A percentile compares a stretch with the other conserved stretches of the same genome.
Evolutionary conservation across 2,329 filamentous ascomycete species (phyloP).

Genomic region (Arachnopeziza araneosa): DNA sequence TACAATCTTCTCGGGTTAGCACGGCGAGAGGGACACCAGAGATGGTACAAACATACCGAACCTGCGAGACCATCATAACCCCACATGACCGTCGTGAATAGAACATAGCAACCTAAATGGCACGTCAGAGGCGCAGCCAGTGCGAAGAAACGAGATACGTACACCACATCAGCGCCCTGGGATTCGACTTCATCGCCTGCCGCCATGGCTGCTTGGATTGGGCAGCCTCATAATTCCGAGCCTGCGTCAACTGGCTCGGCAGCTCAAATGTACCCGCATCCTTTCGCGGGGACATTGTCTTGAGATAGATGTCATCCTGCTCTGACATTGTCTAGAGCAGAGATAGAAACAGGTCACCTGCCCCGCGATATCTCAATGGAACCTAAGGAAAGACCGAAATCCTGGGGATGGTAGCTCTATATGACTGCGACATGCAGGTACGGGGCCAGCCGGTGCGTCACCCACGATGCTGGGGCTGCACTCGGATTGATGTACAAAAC

Average conservation of each 20-base stretch:
- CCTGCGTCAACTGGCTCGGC: neutral
- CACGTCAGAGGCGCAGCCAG: neutral
- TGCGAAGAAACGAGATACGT: neutral
- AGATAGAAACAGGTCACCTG: neutral
- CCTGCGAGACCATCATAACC: constrained; percentile 23
- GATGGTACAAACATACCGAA: constrained; percentile 6
- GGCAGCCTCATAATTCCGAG: constrained; percentile 1
- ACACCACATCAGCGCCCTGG: constrained; percentile 18
- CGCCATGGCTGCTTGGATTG: constrained; percentile 12
- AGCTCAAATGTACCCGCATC: neutral
- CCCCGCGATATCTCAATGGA: neutral
- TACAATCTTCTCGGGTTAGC: constrained; percentile 14
- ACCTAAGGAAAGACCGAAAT: neutral
- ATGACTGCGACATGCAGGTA: neutral
- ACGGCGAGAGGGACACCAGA: neutral
- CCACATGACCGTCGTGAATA: constrained; percentile 23
- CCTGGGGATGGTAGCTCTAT: neutral
- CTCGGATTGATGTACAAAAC: neutral
- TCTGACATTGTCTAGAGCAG: neutral
- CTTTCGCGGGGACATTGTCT: neutral
- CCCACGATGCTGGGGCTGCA: neutral
- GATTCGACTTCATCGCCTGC: constrained; percentile 12
- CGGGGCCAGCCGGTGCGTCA: neutral
- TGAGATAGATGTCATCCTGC: neutral
- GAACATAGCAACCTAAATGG: constrained; percentile 11